Conservation (phyloP, 177 flowering plant genomes). For the Vitis hybrid region DNA sequence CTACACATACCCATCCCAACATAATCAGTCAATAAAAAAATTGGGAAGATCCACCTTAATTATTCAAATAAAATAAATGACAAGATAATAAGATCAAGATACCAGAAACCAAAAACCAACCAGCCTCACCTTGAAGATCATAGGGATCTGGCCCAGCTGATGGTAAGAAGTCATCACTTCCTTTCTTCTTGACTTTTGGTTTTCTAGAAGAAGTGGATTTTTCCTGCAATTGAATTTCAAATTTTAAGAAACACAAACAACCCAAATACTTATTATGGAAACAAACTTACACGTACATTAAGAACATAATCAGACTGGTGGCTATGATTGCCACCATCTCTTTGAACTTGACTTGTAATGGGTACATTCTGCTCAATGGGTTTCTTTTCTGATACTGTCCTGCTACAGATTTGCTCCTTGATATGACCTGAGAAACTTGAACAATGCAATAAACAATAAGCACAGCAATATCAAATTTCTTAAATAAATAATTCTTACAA, state of each 20-base stretch:
- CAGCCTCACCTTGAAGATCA: conserved; percentile 66
- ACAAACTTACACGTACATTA: conserved; percentile 43
- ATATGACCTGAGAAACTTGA: conserved; percentile 92
- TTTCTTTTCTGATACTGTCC: conserved; percentile 37
- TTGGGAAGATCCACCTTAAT: background rate
- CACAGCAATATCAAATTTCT: conserved; percentile 15
- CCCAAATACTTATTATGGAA: background rate
- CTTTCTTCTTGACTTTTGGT: conserved; percentile 66
- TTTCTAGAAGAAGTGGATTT: conserved; percentile 48
- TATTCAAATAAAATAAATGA: background rate
- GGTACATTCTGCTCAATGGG: conserved; percentile 34
- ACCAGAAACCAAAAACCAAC: background rate
- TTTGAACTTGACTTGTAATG: conserved; percentile 26
- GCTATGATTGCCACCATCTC: conserved; percentile 33
- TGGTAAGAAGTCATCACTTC: conserved; percentile 27
- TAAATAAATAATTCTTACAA: background rate
- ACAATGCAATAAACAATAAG: conserved; percentile 57
- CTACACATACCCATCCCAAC: conserved; percentile 32
- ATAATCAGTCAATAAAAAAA: background rate
- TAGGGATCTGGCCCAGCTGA: conserved; percentile 39
- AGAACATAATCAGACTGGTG: conserved; percentile 28
- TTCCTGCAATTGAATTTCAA: conserved; percentile 47
- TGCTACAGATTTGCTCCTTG: conserved; percentile 44
- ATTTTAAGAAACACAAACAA: conserved; percentile 4
- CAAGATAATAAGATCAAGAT: background rate